Base-by-base conservation (phyloP, 805 yeast species). In the Wickerhamiella vanderwaltii region DNA sequence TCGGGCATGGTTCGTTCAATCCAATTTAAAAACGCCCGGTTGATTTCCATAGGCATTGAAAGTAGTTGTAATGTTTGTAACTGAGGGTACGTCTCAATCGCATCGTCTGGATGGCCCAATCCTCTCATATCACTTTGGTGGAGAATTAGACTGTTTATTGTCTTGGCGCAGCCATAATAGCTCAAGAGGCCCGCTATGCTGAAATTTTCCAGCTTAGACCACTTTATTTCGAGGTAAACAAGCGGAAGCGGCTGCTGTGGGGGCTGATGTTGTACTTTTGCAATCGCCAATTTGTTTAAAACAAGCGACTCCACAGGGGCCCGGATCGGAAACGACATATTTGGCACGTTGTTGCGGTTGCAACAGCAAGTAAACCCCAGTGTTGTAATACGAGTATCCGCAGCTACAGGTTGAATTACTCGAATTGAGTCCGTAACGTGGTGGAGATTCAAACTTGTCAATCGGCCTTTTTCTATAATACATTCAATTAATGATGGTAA, bases 161-260 rank as follows among this genome's bases (percentile, higher is more conserved):
- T 23, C 26, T 23, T 11, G 26, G 7, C 7, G 11, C 26, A 23
- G 9, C 11, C 11, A 11, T 7, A 23, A 23, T 23, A 11, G 26
- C 13, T 18, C n/a, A 33, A 15, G 11, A 33, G 25, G 5, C 20
- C 37, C 6, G 28, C n/a, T 6, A 33, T 6, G 25, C 17, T 12
- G 6, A 23, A 33, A 11, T 5, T 9, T 6, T 9, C 12, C 7
- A 20, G 9, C 5, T 7, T 6, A 3, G 29, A n/a, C 41, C 41
- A 38, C 18, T 38, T 38, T 15, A 29, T 19, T 16, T 38, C 41
- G 16, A 38, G 35, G 29, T 38, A 38, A 20, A n/a, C 22, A 9
- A 38, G 23, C 4, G 41, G 35, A 11, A 25, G 39, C 11, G 39
- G 23, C 3, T 15, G 30, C n/a, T 35, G 39, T 5, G 9, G 26